phyloP scores from a whole-genome alignment of 2,329 filamentous ascomycete genomes.

The Fonsecaea monophora region DNA sequence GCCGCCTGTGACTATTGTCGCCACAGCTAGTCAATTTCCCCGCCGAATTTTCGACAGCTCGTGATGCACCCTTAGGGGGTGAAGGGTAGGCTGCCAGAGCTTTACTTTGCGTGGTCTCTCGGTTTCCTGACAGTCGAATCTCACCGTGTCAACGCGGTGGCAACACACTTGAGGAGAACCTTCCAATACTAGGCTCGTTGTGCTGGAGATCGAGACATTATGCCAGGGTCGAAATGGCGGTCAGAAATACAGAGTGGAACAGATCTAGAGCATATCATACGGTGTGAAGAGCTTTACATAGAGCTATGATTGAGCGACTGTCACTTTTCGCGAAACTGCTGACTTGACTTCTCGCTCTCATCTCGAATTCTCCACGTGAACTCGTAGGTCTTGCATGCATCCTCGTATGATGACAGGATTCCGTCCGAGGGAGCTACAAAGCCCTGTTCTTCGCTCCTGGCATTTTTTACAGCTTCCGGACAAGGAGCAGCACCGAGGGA shows the following conservation, averaged over 20 bases:
- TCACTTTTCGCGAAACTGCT: not conserved
- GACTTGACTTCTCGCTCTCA: slow-evolving; percentile 11
- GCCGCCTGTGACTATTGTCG: too few relatives aligned
- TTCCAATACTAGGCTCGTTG: not conserved
- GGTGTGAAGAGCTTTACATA: not conserved
- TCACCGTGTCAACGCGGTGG: not conserved
- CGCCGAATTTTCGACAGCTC: not conserved
- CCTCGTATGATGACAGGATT: slow-evolving; percentile 19
- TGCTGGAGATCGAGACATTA: not conserved
- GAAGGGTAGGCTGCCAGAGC: not conserved
- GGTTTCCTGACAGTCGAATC: not conserved
- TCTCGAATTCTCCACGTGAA: slow-evolving; percentile 17
- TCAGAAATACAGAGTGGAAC: not conserved
- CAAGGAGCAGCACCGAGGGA: not conserved
- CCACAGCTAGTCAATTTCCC: too few relatives aligned
- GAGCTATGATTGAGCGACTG: not conserved
- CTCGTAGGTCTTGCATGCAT: slow-evolving; percentile 19
- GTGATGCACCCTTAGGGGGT: not conserved
- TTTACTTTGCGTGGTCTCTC: not conserved
- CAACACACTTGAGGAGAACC: not conserved
- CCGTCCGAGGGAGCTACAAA: not conserved
- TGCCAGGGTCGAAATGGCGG: not conserved
- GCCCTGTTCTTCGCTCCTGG: not conserved
- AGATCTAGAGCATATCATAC: not conserved
- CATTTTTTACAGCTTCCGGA: not conserved